phyloP scores from a whole-genome alignment of 139 green algal genomes.

The Chlorella ohadii region DNA sequence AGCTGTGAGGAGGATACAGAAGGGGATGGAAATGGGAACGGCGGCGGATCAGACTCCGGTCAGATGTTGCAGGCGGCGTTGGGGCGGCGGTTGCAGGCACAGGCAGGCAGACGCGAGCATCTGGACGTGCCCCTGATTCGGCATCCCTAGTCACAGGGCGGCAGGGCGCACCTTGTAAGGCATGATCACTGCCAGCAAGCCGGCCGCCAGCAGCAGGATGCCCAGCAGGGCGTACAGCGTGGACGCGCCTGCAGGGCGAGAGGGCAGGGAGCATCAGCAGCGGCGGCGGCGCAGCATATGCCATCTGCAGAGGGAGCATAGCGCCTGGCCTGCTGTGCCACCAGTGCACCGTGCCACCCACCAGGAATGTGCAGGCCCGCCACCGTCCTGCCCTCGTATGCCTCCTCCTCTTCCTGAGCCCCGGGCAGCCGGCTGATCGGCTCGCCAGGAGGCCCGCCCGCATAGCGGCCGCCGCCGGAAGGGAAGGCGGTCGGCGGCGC shows the following conservation, averaged over 20 bases:
- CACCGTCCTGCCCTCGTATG: conserved; percentile 24
- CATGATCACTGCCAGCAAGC: conserved; percentile 29
- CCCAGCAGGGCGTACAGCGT: conserved; percentile 35
- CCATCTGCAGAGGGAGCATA: neutral
- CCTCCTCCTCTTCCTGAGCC: neutral
- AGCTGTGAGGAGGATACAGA: neutral
- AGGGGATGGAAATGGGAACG: neutral
- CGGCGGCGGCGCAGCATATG: too few relatives aligned
- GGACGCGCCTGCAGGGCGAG: conserved; percentile 30
- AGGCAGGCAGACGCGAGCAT: too few relatives aligned
- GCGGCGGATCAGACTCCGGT: neutral
- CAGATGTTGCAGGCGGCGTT: too few relatives aligned
- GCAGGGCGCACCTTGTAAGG: conserved; percentile 48
- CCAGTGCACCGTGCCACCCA: too few relatives aligned
- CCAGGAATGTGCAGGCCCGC: conserved; percentile 35
- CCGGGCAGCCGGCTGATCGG: too few relatives aligned
- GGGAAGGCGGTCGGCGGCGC: neutral
- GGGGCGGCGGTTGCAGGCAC: too few relatives aligned
- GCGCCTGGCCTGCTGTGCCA: too few relatives aligned
- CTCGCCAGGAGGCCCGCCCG: neutral
- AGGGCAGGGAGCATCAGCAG: too few relatives aligned
- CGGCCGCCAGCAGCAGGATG: conserved; percentile 41
- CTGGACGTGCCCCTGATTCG: too few relatives aligned
- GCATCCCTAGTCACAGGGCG: too few relatives aligned
- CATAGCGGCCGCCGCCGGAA: neutral